Base-by-base conservation (phyloP, 1,139 yeast species). In the Magnusiomyces tetraspermus region DNA sequence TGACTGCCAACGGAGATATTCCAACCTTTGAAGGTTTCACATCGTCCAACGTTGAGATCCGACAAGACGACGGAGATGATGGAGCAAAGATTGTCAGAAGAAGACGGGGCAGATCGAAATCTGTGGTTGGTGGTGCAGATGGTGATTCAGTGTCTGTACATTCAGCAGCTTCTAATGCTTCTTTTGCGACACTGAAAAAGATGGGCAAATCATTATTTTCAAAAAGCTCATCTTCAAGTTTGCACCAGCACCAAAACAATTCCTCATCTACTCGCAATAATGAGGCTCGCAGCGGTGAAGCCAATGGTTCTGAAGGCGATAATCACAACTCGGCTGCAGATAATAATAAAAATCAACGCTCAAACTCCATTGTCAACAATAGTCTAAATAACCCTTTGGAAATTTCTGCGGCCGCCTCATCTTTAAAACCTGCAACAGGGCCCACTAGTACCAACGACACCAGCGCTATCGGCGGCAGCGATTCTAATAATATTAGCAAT, bases 121-220 rank as follows among this genome's bases (percentile, higher is more conserved):
- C 48, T 2, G 21, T 45, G 22, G 36, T 47, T 46, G 60, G 57
- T 51, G 53, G 49, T 21, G n/a, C n/a, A n/a, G 43, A 40, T 40
- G 24, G 37, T 6, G 67, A 63, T 46, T 53, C 60, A 2, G 48
- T 52, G 5, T 62, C 65, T 1, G 50, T 63, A 45, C 55, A 56
- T 44, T 62, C 66, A 1, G 60, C 57, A 19, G 54, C 65, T 10
- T 63, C 67, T 13, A 58, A 61, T 5, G 56, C 64, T 8, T 64
- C 68, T 13, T 61, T 62, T 56, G 61, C 65, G 2, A 62, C 66
- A n/a, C 51, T 64, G 36, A 54, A 51, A 48, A 51, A 56, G 33
- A 55, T 60, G 58, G 53, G 58, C 19, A 52, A 51, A 31, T 55
- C 58, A 15, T 24, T 59, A 21, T 53, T 53, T 26, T 22, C 52